Base-by-base conservation (phyloP, 2,329 filamentous ascomycete genomes). In the Berkeleyomyces rouxiae region DNA sequence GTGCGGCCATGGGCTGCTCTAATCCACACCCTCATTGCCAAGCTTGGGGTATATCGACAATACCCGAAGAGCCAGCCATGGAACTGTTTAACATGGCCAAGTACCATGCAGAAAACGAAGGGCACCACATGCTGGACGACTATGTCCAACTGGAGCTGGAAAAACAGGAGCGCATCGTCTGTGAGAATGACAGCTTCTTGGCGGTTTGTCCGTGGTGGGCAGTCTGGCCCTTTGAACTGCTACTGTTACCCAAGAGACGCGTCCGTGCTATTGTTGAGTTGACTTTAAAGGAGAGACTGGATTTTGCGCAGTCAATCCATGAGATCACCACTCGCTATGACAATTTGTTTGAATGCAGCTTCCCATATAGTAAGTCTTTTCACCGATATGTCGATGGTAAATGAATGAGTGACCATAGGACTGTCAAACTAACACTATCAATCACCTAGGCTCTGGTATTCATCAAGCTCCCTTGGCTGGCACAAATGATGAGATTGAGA, bases 1-100 rank as follows among this genome's bases (percentile, higher is more conserved):
- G 93, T 60, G 84, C 88, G 0, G 90, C 92, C 9, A 99, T 99
- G 93, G 93, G 93, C 60, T 99, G 93, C 77, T 97, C 92, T 1
- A 99, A 99, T 72, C 93, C 93, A 0, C 93, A 99, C 72, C 93
- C 93, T 0, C 93, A 99, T 74, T 92, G 93, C 64, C 93, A 99
- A 73, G 80, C 96, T 66, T 99, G 93, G 93, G 93, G 90, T 1
- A 95, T 91, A 0, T 96, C 89, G 31, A 87, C 85, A 5, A 76
- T 96, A 67, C 93, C 93, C 0, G 91, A 97, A 71, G 93, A 99
- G 73, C 90, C 90, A 0, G 82, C 80, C 1, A 81, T 87, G 49
- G 93, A 99, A 73, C 76, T 96, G 23, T 76, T 78, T 49, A 85
- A 95, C 69, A 79, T 96, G 78, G 77, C 81, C 68, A 87, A 87